Base-by-base conservation (phyloP, 2,329 filamentous ascomycete genomes). In the Emergomyces pasteurianus region DNA sequence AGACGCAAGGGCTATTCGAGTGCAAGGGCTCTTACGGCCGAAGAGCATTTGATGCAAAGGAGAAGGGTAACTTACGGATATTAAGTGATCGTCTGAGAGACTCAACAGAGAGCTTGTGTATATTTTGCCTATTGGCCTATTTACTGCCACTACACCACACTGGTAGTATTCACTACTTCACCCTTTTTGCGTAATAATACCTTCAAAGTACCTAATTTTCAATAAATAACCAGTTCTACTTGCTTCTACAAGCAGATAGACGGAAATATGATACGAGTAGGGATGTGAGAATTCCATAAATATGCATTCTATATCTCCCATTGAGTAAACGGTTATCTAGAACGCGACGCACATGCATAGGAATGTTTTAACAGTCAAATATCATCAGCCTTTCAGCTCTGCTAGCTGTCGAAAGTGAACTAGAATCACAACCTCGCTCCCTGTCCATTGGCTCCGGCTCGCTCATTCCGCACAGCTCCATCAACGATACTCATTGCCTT, bases 401-500 rank as follows among this genome's bases (percentile, higher is more conserved):
- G n/a, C 2, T 26, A 23, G 40, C 21, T 28, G 8, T 43, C 10
- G 23, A 56, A 2, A 31, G 12, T 43, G 1, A 2, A 56, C 6
- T 31, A 8, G 61, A 34, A 18, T 64, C 62, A 71, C 28, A 71
- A 62, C 58, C 66, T 72, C 2, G 65, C 47, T 26, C 42, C 9
- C 47, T 23, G 21, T 42, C 55, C 36, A 16, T 40, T 34, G 9
- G 40, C 23, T 18, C 56, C 64, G 14, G 64, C 65, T 3, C 67
- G 66, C 2, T 43, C 50, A 14, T 46, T 60, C 38, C 59, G 62
- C 23, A 75, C 63, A 14, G 70, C 72, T 6, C 66, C 64, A 59
- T 84, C 81, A 59, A 85, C 74, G 10, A 79, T 69, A n/a, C 70
- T 70, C 82, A 85, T 84, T 0, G 77, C 79, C 62, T 77, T 73